Percentiles rank a stretch among this genome's conserved stretches.
phyloP scores from a whole-genome alignment of 371 early-diverging fungal species.

The Syncephalastrum monosporum region DNA sequence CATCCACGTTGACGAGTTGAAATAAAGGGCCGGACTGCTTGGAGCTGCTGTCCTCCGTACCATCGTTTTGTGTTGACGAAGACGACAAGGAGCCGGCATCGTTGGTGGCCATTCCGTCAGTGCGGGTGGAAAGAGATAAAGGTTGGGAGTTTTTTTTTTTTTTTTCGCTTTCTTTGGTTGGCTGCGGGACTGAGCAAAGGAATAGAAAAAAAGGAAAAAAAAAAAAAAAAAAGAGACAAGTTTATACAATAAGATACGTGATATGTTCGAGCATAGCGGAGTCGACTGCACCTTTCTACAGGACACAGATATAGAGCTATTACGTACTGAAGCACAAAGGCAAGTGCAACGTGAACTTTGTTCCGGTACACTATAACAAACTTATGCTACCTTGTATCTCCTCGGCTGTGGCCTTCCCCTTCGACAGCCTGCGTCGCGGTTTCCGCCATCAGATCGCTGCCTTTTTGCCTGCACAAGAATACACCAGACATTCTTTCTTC shows the following conservation, averaged over 20 bases:
- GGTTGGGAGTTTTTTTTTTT: background rate
- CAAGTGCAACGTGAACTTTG: no score
- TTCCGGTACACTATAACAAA: no score
- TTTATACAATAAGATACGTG: conserved; percentile 1
- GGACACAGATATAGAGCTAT: no score
- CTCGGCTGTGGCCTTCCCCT: no score
- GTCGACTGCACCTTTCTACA: no score
- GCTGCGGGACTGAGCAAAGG: background rate
- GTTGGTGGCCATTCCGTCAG: conserved; percentile 8
- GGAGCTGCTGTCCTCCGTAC: conserved; percentile 7
- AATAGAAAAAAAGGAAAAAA: background rate
- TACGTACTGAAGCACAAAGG: no score
- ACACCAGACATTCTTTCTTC: no score
- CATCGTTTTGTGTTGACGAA: conserved; percentile 5
- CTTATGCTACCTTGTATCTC: no score
- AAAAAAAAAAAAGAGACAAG: background rate
- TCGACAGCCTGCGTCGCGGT: no score
- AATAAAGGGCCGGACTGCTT: conserved; percentile 39
- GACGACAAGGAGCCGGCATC: conserved; percentile 10
- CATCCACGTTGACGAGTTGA: conserved; percentile 56
- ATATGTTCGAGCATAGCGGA: background rate
- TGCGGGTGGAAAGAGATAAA: background rate
- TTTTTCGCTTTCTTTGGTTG: no score
- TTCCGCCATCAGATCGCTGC: no score
- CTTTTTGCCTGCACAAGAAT: no score